Evolutionary conservation across 306 rosid genomes (phyloP), one percentile per base, ranked within the genome.

Genomic region (Medicago ruthenica): DNA sequence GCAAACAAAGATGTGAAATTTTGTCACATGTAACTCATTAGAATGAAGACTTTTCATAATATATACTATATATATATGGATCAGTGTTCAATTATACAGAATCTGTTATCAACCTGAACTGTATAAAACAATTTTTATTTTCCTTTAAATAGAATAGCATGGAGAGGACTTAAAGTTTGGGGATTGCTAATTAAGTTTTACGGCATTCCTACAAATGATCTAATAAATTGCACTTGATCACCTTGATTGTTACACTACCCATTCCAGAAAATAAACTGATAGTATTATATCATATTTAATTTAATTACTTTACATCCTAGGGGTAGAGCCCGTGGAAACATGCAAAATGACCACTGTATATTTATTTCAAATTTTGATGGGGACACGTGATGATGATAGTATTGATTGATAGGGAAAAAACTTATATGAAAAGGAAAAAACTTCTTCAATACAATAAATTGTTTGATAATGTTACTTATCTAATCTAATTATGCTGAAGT

Each of bases 381-480:
- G 18, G 59, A 64, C 55, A 73, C 5, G 27, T 47, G 16, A 21
- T 13, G 45, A 4, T 40, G 44, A 9, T 21, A 18, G 45, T 41
- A n/a, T 14, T 61, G 42, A 15, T 61, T 31, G 39, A 18, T 48
- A 16, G 15, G 13, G 16, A 9, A 59, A 69, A 69, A 55, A 37
- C 37, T 16, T 9, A 2, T 21, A 12, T 34, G 22, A 24, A 61
- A 4, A n/a, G 8, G 67, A n/a, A 2, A 2, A 34, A 18, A 42
- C 36, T 42, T 44, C 57, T 45, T 55, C 50, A 55, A 50, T 71
- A 27, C 51, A 65, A 24, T 61, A 64, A 65, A 77, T 74, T 10
- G 22, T 48, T 45, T 13, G 40, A 69, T 69, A 34, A 31, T 4
- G 18, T 39, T 40, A 27, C 41, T 39, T 51, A 77, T 50, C 27